Conservation (phyloP, 2,329 filamentous ascomycete species). For the Beauveria sp. region DNA sequence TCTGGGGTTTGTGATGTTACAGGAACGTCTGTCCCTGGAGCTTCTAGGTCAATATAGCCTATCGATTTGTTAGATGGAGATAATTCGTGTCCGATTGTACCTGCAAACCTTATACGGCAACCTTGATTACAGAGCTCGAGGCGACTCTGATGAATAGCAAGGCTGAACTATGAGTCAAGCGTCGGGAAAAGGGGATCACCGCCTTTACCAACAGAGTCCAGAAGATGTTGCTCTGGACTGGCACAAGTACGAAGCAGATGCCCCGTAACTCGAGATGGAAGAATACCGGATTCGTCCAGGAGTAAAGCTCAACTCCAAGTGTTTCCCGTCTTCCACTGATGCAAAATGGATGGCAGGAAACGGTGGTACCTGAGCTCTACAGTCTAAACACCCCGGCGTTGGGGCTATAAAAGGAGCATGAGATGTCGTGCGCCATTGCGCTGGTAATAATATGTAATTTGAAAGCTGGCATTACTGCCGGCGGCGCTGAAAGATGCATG, state of each 20-base stretch:
- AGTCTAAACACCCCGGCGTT: constrained; percentile 40
- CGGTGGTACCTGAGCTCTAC: constrained; percentile 25
- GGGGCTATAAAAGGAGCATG: constrained; percentile 36
- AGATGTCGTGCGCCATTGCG: constrained; percentile 13
- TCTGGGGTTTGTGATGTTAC: background rate
- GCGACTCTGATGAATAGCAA: background rate
- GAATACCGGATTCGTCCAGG: background rate
- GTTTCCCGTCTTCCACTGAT: constrained; percentile 16
- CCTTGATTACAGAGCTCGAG: background rate
- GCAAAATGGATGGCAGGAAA: constrained; percentile 18
- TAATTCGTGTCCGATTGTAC: background rate
- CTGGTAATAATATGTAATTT: background rate
- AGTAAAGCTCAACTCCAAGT: background rate
- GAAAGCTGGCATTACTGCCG: background rate
- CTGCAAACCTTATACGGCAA: background rate
- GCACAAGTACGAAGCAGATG: background rate
- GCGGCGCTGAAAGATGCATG: background rate
- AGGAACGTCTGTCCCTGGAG: no score
- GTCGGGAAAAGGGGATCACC: background rate
- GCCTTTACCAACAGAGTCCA: background rate
- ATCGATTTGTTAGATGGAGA: background rate
- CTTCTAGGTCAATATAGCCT: background rate
- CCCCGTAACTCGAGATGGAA: background rate
- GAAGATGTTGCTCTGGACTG: background rate
- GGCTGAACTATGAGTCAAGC: constrained; percentile 2